Conservation (phyloP, 208 protist genomes). For the Hexamita inflata region DNA sequence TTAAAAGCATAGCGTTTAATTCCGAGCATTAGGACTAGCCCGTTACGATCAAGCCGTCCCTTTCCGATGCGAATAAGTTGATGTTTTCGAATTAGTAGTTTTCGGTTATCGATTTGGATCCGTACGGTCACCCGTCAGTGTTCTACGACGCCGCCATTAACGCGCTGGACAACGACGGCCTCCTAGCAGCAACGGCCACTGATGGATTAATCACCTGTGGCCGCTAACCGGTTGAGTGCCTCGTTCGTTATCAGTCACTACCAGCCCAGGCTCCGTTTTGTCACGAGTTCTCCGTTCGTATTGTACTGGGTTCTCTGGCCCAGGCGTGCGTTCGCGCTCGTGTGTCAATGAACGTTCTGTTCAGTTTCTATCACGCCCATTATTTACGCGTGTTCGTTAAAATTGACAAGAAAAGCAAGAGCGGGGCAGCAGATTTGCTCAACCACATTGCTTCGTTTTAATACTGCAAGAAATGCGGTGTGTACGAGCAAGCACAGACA, state of each 20-base stretch:
- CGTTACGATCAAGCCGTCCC: neutral
- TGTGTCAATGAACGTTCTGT: constrained; percentile 8
- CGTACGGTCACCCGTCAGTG: constrained; percentile 26
- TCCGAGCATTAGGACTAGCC: constrained; percentile 1
- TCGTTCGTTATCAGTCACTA: constrained; percentile 21
- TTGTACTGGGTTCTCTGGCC: constrained; percentile 8
- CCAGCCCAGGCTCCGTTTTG: constrained; percentile 2
- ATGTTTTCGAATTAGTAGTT: constrained; percentile 14
- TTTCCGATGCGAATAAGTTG: constrained; percentile 23
- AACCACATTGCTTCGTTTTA: neutral
- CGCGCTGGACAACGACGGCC: constrained; percentile 8
- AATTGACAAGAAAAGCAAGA: constrained; percentile 4
- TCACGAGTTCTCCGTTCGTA: constrained; percentile 28
- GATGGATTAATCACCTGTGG: constrained; percentile 18
- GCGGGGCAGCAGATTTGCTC: neutral
- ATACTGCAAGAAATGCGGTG: neutral
- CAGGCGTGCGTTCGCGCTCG: neutral
- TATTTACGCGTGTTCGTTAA: constrained; percentile 27
- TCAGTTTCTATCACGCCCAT: constrained; percentile 27
- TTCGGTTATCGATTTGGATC: constrained; percentile 37
- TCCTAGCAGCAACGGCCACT: constrained; percentile 32
- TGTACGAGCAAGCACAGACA: neutral
- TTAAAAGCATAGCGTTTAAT: neutral
- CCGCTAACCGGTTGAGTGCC: neutral
- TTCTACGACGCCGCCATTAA: constrained; percentile 31